Evolutionary conservation across 306 rosid genomes (phyloP), one percentile per base, ranked within the genome.

Genomic region (Sechiopsis laciniata): DNA sequence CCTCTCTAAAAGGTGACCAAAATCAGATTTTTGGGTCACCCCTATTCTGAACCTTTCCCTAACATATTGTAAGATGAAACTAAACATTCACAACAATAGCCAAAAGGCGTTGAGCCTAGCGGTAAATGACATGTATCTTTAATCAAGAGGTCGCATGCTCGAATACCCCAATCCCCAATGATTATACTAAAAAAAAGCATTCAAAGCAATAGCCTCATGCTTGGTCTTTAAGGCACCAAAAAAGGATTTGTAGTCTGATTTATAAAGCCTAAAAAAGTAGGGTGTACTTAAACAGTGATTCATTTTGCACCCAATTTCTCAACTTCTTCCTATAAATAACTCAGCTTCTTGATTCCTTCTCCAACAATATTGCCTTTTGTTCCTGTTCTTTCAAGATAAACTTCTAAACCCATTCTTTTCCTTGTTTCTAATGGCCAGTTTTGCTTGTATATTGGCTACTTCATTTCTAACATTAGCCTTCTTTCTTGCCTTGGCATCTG

Each of bases 401-500:
- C 72, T 45, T 67, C 73, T 12, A 45, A n/a, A 69, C 37, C 37
- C 57, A 48, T 69, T 48, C 11, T 50, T 17, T 22, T 14, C 59
- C 45, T 50, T 69, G 32, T 8, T 24, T 51, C 22, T 69, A 19
- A 69, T 69, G 74, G 74, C 74, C 42, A 14, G 59, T 69, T 50
- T 15, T 8, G 58, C 15, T 24, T 50, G 55, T 69, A 24, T 69
- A 13, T 24, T 69, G 58, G 42, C 54, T 50, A 8, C 24, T 69
- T 21, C 74, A 45, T 69, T 22, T 14, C 74, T 69, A 69, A 0
- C 21, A 21, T 24, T 22, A 7, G 14, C 22, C 17, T 50, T 69
- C 58, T 50, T 50, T 50, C 0, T 24, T 50, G 71, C 46, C 26
- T 55, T 63, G 15, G 84, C 84, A 60, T 32, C 73, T 4, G 84